These are phyloP conservation scores for Infundibulicybe gibba DNA, from an alignment of 768 basidiomycete genomes.

Conservation along the genomic window DNA sequence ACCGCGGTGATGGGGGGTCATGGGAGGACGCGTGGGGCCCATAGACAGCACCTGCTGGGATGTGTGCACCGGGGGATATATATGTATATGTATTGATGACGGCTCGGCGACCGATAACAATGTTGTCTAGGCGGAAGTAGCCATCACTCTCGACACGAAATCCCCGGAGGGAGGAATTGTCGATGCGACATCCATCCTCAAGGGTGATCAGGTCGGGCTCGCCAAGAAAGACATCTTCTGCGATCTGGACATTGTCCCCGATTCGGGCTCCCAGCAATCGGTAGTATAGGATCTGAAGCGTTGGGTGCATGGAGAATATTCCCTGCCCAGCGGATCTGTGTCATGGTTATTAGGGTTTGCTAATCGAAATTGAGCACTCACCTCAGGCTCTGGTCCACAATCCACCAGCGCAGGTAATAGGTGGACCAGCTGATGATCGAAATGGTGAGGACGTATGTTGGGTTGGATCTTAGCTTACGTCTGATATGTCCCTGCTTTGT, in stretches of 20 bases:
- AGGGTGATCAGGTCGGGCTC: conserved; percentile 43
- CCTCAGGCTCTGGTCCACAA: conserved; percentile 35
- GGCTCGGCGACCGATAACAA: conserved; percentile 33
- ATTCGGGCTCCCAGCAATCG: conserved; percentile 42
- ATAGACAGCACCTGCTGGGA: conserved; percentile 32
- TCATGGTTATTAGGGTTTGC: neutral
- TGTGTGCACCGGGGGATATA: conserved; percentile 35
- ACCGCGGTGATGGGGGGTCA: conserved; percentile 30
- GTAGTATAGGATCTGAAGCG: conserved; percentile 35
- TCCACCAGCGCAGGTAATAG: conserved; percentile 42
- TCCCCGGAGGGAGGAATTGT: conserved; percentile 34
- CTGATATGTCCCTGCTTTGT: conserved; percentile 32
- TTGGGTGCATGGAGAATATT: conserved; percentile 35
- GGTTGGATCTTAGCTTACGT: conserved; percentile 21
- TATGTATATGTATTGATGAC: conserved; percentile 41
- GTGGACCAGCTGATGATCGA: conserved; percentile 26
- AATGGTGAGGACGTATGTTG: neutral
- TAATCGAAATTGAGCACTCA: conserved; percentile 3
- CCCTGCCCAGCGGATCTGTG: conserved; percentile 34
- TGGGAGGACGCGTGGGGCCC: conserved; percentile 43
- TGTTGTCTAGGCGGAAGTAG: conserved; percentile 34
- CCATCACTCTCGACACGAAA: conserved; percentile 45
- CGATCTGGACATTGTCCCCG: conserved; percentile 35
- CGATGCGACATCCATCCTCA: conserved; percentile 39
- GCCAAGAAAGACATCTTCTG: conserved; percentile 31